Conservation (phyloP, 768 basidiomycete genomes). For the Hygrophoropsis aurantiaca region DNA sequence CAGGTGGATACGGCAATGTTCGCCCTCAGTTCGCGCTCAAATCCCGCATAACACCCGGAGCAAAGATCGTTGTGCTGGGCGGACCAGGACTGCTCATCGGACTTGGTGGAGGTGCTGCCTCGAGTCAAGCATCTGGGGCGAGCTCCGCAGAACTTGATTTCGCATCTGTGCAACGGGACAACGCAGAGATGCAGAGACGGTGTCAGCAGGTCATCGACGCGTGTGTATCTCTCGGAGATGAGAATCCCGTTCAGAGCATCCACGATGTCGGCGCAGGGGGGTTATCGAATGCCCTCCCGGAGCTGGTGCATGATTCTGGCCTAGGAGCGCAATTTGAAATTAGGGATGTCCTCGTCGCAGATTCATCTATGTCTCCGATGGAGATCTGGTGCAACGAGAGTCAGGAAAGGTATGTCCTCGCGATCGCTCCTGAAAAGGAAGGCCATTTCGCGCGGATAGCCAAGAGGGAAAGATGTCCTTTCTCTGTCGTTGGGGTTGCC, state of each 20-base stretch:
- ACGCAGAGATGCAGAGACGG: conserved; percentile 96
- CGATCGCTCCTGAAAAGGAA: conserved; percentile 67
- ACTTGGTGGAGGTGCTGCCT: conserved; percentile 94
- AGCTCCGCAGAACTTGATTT: conserved; percentile 94
- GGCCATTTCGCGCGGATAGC: conserved; percentile 73
- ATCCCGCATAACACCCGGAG: conserved; percentile 70
- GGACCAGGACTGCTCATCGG: conserved; percentile 97
- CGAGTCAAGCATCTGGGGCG: conserved; percentile 88
- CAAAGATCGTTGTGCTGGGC: conserved; percentile 89
- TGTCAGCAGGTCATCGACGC: conserved; percentile 98
- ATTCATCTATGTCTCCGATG: conserved; percentile 96
- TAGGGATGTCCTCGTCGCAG: conserved; percentile 87
- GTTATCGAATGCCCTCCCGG: conserved; percentile 93
- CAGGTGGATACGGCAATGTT: conserved; percentile 95
- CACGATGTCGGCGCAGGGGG: conserved; percentile 99
- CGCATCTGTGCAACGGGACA: conserved; percentile 95
- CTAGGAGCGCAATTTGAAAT: conserved; percentile 93
- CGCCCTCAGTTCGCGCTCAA: conserved; percentile 82
- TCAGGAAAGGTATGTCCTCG: conserved; percentile 96
- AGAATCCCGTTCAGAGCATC: conserved; percentile 89
- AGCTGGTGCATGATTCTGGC: conserved; percentile 94
- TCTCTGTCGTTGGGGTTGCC: conserved; percentile 86
- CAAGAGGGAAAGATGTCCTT: conserved; percentile 89
- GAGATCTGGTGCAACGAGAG: conserved; percentile 99
- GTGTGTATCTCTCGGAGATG: conserved; percentile 60